Percentiles rank a stretch among this genome's conserved stretches.
Evolutionary conservation across 495 filamentous ascomycete species (phyloP).

Genomic region (Neurospora sp.): DNA sequence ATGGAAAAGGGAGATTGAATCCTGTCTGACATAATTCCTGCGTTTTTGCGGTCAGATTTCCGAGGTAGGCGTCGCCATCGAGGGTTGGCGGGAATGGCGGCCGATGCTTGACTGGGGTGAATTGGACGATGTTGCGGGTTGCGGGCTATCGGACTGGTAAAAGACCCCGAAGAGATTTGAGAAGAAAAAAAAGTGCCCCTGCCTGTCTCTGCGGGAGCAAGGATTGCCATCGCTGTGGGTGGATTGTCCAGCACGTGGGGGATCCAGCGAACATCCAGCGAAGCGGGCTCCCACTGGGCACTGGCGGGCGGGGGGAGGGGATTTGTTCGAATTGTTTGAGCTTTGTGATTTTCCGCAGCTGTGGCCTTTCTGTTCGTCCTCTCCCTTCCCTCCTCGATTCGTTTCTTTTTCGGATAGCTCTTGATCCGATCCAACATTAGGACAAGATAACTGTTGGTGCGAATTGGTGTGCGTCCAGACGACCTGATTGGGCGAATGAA

Average conservation of each 20-base stretch:
- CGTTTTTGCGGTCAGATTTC: not conserved
- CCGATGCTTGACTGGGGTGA: not conserved
- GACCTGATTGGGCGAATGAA: not conserved
- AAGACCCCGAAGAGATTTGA: not conserved
- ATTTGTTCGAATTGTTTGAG: not conserved
- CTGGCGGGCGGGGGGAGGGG: not conserved
- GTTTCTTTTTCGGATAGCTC: not conserved
- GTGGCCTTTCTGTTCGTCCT: not conserved
- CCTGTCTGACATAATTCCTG: not conserved
- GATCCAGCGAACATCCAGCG: not conserved
- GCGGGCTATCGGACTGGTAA: not conserved
- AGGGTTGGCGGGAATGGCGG: not conserved
- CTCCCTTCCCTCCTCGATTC: not conserved
- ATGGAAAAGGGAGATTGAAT: not conserved
- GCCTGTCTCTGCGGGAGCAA: not conserved
- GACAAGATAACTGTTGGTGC: not conserved
- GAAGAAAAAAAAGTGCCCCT: not conserved
- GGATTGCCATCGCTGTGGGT: not conserved
- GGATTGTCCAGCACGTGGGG: not conserved
- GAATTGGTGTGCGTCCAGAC: not conserved
- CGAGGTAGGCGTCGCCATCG: not conserved
- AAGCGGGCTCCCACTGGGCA: not conserved
- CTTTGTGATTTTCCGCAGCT: not conserved
- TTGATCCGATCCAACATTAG: not conserved
- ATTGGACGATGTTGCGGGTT: not conserved